phyloP scores from a whole-genome alignment of 805 yeast species.

The Ogataea nakhonphanomensis region DNA sequence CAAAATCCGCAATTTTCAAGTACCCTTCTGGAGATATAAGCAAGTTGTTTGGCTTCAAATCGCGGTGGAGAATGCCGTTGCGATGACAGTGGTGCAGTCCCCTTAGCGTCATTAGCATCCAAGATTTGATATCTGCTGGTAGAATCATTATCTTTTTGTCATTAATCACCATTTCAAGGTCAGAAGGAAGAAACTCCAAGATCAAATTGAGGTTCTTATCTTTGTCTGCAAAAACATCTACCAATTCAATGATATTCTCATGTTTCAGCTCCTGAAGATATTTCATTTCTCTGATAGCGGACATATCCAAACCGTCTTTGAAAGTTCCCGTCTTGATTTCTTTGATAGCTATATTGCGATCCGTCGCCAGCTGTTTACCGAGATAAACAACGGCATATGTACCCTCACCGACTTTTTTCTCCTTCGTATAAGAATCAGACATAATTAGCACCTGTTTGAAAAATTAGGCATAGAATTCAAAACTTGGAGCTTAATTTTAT shows the following conservation, averaged over 20 bases:
- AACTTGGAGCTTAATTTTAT: not conserved
- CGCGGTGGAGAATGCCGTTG: constrained; percentile 85
- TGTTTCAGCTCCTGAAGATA: constrained; percentile 79
- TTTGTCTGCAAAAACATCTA: constrained; percentile 76
- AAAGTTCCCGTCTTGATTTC: constrained; percentile 93
- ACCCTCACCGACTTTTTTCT: constrained; percentile 96
- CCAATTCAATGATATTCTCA: constrained; percentile 76
- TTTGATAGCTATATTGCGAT: constrained; percentile 78
- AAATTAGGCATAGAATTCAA: not conserved
- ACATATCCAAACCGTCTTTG: constrained; percentile 96
- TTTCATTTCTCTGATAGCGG: constrained; percentile 91
- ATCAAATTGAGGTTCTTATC: constrained; percentile 72
- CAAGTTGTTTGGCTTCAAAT: constrained; percentile 88
- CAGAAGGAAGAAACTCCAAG: constrained; percentile 90
- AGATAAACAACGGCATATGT: constrained; percentile 95
- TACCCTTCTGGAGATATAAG: constrained; percentile 83
- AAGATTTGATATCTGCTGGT: constrained; percentile 84
- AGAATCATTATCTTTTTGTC: constrained; percentile 73
- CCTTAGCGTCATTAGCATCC: constrained; percentile 91
- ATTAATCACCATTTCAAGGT: constrained; percentile 83
- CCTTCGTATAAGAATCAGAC: constrained; percentile 39
- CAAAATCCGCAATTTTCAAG: constrained; percentile 95
- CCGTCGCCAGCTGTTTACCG: constrained; percentile 60
- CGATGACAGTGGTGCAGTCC: constrained; percentile 97
- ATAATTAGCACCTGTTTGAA: constrained; percentile 3